Conservation (phyloP, 805 yeast species). For the Ogataea parapolymorpha region DNA sequence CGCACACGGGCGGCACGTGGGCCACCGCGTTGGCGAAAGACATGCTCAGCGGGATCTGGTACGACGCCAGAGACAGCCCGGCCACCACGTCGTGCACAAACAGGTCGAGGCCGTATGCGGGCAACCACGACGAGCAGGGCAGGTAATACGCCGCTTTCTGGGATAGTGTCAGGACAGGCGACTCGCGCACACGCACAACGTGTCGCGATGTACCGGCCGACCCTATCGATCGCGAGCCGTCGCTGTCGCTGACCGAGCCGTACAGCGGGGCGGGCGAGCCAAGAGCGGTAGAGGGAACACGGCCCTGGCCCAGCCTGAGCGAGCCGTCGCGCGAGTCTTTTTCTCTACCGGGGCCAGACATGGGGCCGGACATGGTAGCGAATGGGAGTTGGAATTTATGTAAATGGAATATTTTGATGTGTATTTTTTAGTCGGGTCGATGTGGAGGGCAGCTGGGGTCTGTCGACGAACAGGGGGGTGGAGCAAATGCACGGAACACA, state of each 20-base stretch:
- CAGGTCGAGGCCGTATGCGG: slow-evolving; percentile 39
- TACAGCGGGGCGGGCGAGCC: background rate
- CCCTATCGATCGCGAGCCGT: background rate
- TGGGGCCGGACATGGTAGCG: slow-evolving; percentile 7
- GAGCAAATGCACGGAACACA: no score
- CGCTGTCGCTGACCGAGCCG: slow-evolving; percentile 2
- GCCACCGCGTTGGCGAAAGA: slow-evolving; percentile 82
- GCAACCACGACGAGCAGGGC: slow-evolving; percentile 69
- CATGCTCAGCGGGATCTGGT: slow-evolving; percentile 84
- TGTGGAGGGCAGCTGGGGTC: no score
- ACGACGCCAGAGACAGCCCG: slow-evolving; percentile 84
- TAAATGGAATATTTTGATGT: no score
- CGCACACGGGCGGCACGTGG: slow-evolving; percentile 77
- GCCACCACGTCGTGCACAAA: slow-evolving; percentile 68
- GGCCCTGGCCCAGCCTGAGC: background rate
- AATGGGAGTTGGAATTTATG: background rate
- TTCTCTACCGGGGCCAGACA: slow-evolving; percentile 1
- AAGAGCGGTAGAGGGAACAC: background rate
- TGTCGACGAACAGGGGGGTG: no score
- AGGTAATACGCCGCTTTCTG: slow-evolving; percentile 55
- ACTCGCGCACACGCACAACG: background rate
- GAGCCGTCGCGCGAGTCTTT: slow-evolving; percentile 1
- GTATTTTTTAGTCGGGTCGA: no score
- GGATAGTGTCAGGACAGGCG: slow-evolving; percentile 4
- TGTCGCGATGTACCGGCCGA: background rate